phyloP scores from a whole-genome alignment of 805 yeast species.

The Candida tallmaniae region DNA sequence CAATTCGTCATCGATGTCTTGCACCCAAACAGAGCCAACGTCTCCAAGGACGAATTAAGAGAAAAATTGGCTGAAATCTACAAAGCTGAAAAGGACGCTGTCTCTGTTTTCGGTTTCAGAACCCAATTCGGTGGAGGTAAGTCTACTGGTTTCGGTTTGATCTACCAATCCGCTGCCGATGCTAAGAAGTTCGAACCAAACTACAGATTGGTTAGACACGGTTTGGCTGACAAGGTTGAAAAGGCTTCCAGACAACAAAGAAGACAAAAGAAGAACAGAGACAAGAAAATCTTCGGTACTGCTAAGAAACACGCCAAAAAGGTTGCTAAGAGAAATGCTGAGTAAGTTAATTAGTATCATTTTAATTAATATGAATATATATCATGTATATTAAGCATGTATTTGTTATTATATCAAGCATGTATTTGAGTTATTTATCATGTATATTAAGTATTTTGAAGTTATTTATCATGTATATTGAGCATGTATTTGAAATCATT shows the following conservation, averaged over 20 bases:
- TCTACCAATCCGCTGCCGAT: conserved; percentile 96
- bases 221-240: conserved; percentile 93
- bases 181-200: conserved; percentile 98
- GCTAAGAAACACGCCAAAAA: conserved; percentile 91
- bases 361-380: conserved; percentile 7
- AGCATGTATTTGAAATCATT: too few relatives aligned
- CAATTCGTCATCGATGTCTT: conserved; percentile 99
- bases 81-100: conserved; percentile 91
- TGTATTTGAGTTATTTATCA: too few relatives aligned
- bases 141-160: conserved; percentile 98
- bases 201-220: conserved; percentile 99
- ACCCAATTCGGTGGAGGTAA: conserved; percentile 99
- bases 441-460: too few relatives aligned
- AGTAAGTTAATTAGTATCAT: conserved; percentile 38
- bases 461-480: too few relatives aligned
- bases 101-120: conserved; percentile 98
- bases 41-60: conserved; percentile 98
- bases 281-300: conserved; percentile 98
- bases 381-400: conserved; percentile 8
- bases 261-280: conserved; percentile 99
- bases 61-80: conserved; percentile 84
- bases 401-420: too few relatives aligned
- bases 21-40: conserved; percentile 99
- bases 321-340: conserved; percentile 87
- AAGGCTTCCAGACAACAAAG: conserved; percentile 99